Evolutionary conservation across 352 stramenopile genomes (phyloP), one percentile per base, ranked within the genome.

Genomic region (Globisporangium spiculum): DNA sequence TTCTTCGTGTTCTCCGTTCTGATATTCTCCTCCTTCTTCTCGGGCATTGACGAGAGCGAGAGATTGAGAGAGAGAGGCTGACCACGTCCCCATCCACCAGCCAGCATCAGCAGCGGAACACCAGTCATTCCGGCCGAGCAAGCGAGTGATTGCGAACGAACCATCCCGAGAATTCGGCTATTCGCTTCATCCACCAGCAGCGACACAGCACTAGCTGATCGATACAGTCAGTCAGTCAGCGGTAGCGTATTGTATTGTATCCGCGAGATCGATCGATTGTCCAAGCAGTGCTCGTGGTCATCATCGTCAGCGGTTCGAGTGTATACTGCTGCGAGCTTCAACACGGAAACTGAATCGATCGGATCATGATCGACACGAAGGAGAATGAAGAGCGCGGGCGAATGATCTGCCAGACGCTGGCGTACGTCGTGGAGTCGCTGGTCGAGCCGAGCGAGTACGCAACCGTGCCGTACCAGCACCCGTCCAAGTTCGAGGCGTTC

Each of bases 401-500:
- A 59, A 88, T 88, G 56, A 90, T 96, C 59, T 86, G 92, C 59
- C 81, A 93, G 74, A 92, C 86, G 48, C 73, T 96, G 55, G 84
- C 88, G 16, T 80, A 80, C 27, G 84, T 96, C 22, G 75, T 93
- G 22, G 83, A 94, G 69, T 90, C 81, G 36, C 92, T 96, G 81
- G 79, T 96, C 34, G 84, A 88, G 63, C 70, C 80, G 12, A 86
- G 73, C 63, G 86, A 92, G 14, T 79, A 79, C 14, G 74, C 88
- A 63, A 80, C 75, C 16, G 54, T 79, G 27, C 74, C 83, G 8
- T 92, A 92, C 68, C 73, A 79, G 57, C 75, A 81, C 36, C 82
- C 85, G 52, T 90, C 86, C 53, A 96, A 96, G 75, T 96, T 96
- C 63, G 86, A 96, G 68, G 88, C 88, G 27, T 94, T 93, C 68